A percentile compares a stretch with the other conserved stretches of the same genome.
These are phyloP conservation scores for Aspergillus sergii DNA, from an alignment of 2,329 filamentous ascomycete genomes.

Conservation along the genomic window DNA sequence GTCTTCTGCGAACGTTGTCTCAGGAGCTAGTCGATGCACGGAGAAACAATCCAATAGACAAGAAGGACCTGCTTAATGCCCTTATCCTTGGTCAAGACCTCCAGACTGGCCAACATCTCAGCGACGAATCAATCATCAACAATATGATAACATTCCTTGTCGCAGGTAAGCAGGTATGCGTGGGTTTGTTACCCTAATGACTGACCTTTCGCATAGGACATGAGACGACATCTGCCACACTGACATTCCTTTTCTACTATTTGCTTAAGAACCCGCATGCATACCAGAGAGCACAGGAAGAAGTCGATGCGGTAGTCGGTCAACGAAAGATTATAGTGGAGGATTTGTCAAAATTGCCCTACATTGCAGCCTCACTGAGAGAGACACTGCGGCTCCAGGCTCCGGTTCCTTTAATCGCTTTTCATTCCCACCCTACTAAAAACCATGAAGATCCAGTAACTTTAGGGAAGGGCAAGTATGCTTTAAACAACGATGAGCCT, in stretches of 20 bases:
- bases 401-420: slow-evolving; percentile 58
- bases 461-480: slow-evolving; percentile 64
- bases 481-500: slow-evolving; percentile 55
- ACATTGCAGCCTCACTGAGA: slow-evolving; percentile 57
- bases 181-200: not conserved
- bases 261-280: slow-evolving; percentile 64
- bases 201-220: slow-evolving; percentile 50
- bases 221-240: slow-evolving; percentile 69
- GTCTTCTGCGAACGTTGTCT: slow-evolving; percentile 56
- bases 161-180: slow-evolving; percentile 48
- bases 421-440: slow-evolving; percentile 52
- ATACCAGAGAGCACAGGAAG: slow-evolving; percentile 65
- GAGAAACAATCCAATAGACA: slow-evolving; percentile 56
- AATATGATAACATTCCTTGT: slow-evolving; percentile 75
- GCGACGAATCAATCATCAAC: slow-evolving; percentile 64
- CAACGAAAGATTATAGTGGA: slow-evolving; percentile 59
- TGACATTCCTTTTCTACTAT: slow-evolving; percentile 68
- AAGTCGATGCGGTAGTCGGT: slow-evolving; percentile 68
- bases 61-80: slow-evolving; percentile 69
- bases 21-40: slow-evolving; percentile 64
- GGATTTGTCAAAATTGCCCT: slow-evolving; percentile 57
- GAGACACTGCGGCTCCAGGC: slow-evolving; percentile 66
- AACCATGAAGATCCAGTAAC: slow-evolving; percentile 46
- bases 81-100: slow-evolving; percentile 71
- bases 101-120: slow-evolving; percentile 66